Percentiles rank a stretch among this genome's conserved stretches.
phyloP scores from a whole-genome alignment of 768 basidiomycete species.

The Leucogyrophana mollusca region DNA sequence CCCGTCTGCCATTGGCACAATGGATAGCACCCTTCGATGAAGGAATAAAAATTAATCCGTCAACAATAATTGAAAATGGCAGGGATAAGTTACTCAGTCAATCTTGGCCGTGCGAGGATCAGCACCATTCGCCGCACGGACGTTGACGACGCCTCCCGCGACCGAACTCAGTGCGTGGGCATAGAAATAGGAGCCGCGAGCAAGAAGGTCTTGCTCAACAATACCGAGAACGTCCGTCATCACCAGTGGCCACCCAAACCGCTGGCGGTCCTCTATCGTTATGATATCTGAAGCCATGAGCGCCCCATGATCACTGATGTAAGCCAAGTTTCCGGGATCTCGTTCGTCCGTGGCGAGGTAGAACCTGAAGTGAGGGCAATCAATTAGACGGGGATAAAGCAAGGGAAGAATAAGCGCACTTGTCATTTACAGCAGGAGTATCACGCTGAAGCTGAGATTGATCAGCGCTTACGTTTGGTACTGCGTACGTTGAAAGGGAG shows the following conservation, averaged over 20 bases:
- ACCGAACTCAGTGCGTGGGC: conserved; percentile 42
- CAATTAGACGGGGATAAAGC: conserved; percentile 2
- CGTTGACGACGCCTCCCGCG: conserved; percentile 40
- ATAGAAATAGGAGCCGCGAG: conserved; percentile 37
- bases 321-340: conserved; percentile 30
- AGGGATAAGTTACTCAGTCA: conserved; percentile 24
- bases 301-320: conserved; percentile 34
- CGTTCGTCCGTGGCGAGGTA: conserved; percentile 44
- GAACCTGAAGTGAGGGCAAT: conserved; percentile 19
- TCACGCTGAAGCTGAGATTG: conserved; percentile 11
- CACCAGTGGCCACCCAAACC: conserved; percentile 42
- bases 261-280: conserved; percentile 39
- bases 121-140: conserved; percentile 38
- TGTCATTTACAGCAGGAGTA: conserved; percentile 18
- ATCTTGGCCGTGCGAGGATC: conserved; percentile 37
- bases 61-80: too few relatives aligned
- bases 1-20: too few relatives aligned
- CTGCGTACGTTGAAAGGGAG: conserved; percentile 17
- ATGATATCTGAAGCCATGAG: conserved; percentile 40
- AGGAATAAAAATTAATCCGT: too few relatives aligned
- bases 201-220: conserved; percentile 43
- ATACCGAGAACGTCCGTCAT: conserved; percentile 42
- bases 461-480: conserved; percentile 20
- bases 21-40: too few relatives aligned
- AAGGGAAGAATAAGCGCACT: conserved; percentile 11